These are phyloP conservation scores for Coemansia reversa DNA, from an alignment of 192 early-diverging fungal genomes.

Conservation along the genomic window DNA sequence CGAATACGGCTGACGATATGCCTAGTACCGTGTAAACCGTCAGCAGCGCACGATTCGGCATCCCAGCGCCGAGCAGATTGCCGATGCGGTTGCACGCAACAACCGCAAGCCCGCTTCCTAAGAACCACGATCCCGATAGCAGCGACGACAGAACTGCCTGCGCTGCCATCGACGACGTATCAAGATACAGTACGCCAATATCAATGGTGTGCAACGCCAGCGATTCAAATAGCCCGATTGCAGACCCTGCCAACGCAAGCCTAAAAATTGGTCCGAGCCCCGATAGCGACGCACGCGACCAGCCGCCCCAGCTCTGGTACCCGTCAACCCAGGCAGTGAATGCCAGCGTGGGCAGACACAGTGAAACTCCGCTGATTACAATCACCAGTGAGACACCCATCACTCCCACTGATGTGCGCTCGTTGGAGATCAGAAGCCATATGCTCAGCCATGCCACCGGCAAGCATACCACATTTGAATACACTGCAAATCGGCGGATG, in stretches of 20 bases:
- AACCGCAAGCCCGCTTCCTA: slow-evolving; percentile 71
- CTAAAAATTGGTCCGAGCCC: slow-evolving; percentile 60
- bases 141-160: slow-evolving; percentile 78
- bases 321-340: slow-evolving; percentile 64
- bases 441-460: slow-evolving; percentile 73
- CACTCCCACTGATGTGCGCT: slow-evolving; percentile 58
- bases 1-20: slow-evolving; percentile 54
- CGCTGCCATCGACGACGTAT: slow-evolving; percentile 72
- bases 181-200: slow-evolving; percentile 74
- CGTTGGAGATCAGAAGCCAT: slow-evolving; percentile 69
- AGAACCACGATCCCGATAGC: slow-evolving; percentile 62
- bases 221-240: slow-evolving; percentile 81
- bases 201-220: slow-evolving; percentile 74
- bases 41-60: slow-evolving; percentile 54
- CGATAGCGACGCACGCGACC: slow-evolving; percentile 67
- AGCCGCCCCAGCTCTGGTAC: slow-evolving; percentile 82
- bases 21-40: slow-evolving; percentile 46
- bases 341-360: slow-evolving; percentile 52
- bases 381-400: slow-evolving; percentile 71
- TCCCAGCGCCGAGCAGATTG: slow-evolving; percentile 65
- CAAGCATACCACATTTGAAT: slow-evolving; percentile 66
- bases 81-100: slow-evolving; percentile 81
- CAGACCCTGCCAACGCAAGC: slow-evolving; percentile 75
- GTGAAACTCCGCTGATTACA: slow-evolving; percentile 53
- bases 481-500: slow-evolving; percentile 77